A percentile compares a stretch with the other conserved stretches of the same genome.
These are phyloP conservation scores for Colletotrichum sp. DNA, from an alignment of 2,329 filamentous ascomycete genomes.

Conservation along the genomic window DNA sequence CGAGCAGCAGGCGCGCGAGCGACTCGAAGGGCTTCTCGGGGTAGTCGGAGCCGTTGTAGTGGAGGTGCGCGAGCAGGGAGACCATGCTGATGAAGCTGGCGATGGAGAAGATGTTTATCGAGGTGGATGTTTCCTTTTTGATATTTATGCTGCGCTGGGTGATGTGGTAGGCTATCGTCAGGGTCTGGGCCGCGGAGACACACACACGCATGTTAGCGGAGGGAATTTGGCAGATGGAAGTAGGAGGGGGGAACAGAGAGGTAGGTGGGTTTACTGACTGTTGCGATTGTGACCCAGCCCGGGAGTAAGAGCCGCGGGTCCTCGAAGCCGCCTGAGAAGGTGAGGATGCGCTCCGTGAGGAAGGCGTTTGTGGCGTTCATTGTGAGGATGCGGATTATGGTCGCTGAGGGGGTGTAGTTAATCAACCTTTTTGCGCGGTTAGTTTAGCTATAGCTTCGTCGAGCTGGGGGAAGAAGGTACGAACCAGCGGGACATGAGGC, in stretches of 20 bases:
- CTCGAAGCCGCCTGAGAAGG: constrained; percentile 70
- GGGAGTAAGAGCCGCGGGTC: constrained; percentile 75
- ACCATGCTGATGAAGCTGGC: constrained; percentile 80
- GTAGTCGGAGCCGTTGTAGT: constrained; percentile 65
- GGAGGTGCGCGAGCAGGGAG: constrained; percentile 68
- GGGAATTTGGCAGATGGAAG: no score
- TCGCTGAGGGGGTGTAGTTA: constrained; percentile 82
- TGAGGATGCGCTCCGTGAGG: constrained; percentile 73
- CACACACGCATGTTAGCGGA: no score
- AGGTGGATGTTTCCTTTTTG: constrained; percentile 77
- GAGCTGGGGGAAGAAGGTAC: not conserved
- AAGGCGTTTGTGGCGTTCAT: constrained; percentile 78
- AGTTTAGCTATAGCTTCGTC: not conserved
- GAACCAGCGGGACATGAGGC: constrained; percentile 82
- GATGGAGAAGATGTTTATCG: constrained; percentile 77
- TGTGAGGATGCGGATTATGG: constrained; percentile 78
- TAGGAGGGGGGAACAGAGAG: no score
- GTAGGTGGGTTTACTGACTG: constrained; percentile 48
- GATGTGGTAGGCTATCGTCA: constrained; percentile 77
- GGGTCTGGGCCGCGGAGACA: constrained; percentile 49
- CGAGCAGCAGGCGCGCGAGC: constrained; percentile 1
- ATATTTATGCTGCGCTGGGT: constrained; percentile 82
- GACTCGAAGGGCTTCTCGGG: constrained; percentile 54
- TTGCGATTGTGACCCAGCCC: constrained; percentile 80
- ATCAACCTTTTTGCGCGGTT: constrained; percentile 63